These are phyloP conservation scores for Diutina mesorugosa DNA, from an alignment of 1,139 yeast genomes.

Conservation along the genomic window DNA sequence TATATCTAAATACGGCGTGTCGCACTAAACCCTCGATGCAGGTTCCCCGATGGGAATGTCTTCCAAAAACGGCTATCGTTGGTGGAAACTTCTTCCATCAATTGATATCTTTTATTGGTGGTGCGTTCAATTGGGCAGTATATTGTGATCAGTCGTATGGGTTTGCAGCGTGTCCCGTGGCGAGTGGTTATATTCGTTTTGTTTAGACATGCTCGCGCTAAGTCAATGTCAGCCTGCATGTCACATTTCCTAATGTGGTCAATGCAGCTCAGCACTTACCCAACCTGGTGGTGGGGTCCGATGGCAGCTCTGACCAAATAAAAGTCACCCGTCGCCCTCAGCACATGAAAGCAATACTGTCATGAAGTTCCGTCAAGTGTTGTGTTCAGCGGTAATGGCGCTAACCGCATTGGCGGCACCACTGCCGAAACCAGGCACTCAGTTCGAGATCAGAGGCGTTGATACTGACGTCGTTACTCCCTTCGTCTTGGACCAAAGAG, in stretches of 20 bases:
- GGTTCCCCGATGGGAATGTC: not conserved
- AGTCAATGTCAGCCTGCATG: not conserved
- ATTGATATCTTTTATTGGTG: too few relatives aligned
- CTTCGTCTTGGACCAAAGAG: slow-evolving; percentile 8
- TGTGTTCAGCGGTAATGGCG: not conserved
- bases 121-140: too few relatives aligned
- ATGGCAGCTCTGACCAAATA: not conserved
- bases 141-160: not conserved
- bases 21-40: not conserved
- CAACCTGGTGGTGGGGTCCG: not conserved
- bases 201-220: not conserved
- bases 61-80: not conserved
- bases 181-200: not conserved
- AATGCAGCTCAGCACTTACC: not conserved
- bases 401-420: not conserved
- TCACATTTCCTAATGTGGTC: not conserved
- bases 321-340: not conserved
- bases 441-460: not conserved
- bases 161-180: not conserved
- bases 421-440: not conserved
- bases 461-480: not conserved
- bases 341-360: not conserved
- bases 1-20: not conserved
- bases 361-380: not conserved
- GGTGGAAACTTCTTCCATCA: not conserved